Evolutionary conservation across 495 filamentous ascomycete species (phyloP).

Genomic region (Penicillium ochrochloron): DNA sequence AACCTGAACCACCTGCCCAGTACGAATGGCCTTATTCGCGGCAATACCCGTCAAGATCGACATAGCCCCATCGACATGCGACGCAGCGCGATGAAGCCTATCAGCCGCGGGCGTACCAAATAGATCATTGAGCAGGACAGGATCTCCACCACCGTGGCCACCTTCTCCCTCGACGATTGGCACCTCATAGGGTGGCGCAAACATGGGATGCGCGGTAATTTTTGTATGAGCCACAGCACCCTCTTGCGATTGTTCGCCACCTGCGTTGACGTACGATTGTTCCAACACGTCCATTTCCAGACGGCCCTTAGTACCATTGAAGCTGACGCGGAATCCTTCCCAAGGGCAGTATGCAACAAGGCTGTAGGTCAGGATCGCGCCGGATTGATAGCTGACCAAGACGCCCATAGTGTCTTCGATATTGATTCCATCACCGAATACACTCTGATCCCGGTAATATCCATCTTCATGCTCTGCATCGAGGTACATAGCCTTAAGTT

Average conservation of each 20-base stretch:
- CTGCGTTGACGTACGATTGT: conserved; percentile 41
- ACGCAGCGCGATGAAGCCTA: conserved; percentile 32
- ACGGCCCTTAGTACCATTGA: conserved; percentile 38
- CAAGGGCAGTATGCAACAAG: conserved; percentile 40
- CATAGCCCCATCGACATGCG: conserved; percentile 58
- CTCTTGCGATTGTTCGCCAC: conserved; percentile 38
- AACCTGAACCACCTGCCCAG: conserved; percentile 43
- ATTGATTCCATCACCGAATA: conserved; percentile 62
- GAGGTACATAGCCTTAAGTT: conserved; percentile 59
- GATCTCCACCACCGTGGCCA: conserved; percentile 42
- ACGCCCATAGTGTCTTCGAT: conserved; percentile 66
- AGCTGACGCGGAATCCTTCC: conserved; percentile 41
- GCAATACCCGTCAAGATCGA: conserved; percentile 63
- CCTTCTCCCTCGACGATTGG: conserved; percentile 30
- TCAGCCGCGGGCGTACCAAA: conserved; percentile 32
- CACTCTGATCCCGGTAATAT: conserved; percentile 61
- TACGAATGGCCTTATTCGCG: conserved; percentile 59
- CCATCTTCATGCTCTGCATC: conserved; percentile 64
- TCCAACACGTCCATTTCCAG: conserved; percentile 42
- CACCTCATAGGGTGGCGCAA: conserved; percentile 36
- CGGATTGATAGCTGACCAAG: conserved; percentile 54
- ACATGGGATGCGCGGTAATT: conserved; percentile 45
- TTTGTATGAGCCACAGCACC: conserved; percentile 48
- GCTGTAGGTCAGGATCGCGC: conserved; percentile 39
- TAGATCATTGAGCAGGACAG: conserved; percentile 35